phyloP scores from a whole-genome alignment of 2,329 filamentous ascomycete genomes.

The Exophiala calicioides region DNA sequence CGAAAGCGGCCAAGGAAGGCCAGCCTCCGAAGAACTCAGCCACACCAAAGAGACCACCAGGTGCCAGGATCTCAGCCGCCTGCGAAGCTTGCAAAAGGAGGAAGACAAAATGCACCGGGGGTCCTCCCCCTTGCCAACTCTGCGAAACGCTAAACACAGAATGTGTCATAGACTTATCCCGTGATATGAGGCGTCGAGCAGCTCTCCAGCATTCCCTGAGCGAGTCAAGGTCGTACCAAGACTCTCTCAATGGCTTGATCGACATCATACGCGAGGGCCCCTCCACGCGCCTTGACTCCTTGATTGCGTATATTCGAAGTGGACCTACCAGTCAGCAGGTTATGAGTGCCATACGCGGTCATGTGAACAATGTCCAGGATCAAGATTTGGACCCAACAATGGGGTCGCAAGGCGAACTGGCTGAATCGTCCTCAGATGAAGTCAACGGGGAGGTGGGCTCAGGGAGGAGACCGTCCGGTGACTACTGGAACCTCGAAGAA shows the following conservation, averaged over 20 bases:
- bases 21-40: constrained; percentile 8
- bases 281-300: constrained; percentile 13
- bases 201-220: constrained; percentile 26
- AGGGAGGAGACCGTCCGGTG: neutral
- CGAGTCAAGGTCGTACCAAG: constrained; percentile 25
- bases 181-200: constrained; percentile 26
- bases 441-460: neutral
- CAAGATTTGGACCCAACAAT: constrained; percentile 11
- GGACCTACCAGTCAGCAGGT: constrained; percentile 16
- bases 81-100: constrained; percentile 29
- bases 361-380: constrained; percentile 6
- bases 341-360: constrained; percentile 7
- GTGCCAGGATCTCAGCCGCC: constrained; percentile 23
- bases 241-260: constrained; percentile 18
- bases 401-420: constrained; percentile 1
- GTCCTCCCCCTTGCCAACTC: constrained; percentile 27
- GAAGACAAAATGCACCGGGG: constrained; percentile 28
- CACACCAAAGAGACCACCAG: constrained; percentile 14
- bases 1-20: constrained; percentile 22
- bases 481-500: neutral
- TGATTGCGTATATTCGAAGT: constrained; percentile 12
- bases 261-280: constrained; percentile 20
- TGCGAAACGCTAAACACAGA: constrained; percentile 23
- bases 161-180: constrained; percentile 27
- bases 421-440: neutral